These are phyloP conservation scores for Gardenia jasminoides DNA, from an alignment of 257 asterid genomes.

Conservation along the genomic window DNA sequence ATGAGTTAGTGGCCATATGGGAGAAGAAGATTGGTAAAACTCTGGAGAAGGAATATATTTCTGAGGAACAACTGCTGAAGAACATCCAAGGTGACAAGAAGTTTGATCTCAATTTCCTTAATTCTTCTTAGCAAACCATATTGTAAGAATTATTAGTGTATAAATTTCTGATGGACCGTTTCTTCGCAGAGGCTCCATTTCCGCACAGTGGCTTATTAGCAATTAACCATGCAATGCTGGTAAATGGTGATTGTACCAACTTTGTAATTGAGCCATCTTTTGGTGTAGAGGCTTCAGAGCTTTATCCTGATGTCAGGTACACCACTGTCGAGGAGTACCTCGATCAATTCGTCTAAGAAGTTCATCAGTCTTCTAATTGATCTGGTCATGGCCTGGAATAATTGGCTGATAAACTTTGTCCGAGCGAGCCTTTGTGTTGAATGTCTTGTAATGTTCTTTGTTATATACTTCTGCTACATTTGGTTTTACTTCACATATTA, in stretches of 20 bases:
- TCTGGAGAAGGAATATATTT: slow-evolving; percentile 45
- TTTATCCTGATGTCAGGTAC: slow-evolving; percentile 69
- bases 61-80: slow-evolving; percentile 59
- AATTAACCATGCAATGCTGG: slow-evolving; percentile 44
- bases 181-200: slow-evolving; percentile 44
- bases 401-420: not conserved
- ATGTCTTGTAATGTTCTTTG: not conserved
- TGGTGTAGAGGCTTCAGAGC: slow-evolving; percentile 60
- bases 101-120: not conserved
- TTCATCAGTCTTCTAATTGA: too few relatives aligned
- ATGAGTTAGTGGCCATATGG: slow-evolving; percentile 61
- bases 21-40: slow-evolving; percentile 77
- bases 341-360: slow-evolving; percentile 35
- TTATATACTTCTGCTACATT: too few relatives aligned
- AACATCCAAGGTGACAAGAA: slow-evolving; percentile 45
- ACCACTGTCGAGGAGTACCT: slow-evolving; percentile 57
- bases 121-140: not conserved
- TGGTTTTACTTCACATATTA: too few relatives aligned
- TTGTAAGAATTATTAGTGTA: not conserved
- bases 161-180: not conserved
- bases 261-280: slow-evolving; percentile 57
- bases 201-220: slow-evolving; percentile 39
- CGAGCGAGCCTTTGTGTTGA: not conserved
- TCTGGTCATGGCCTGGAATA: not conserved
- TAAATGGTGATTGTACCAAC: slow-evolving; percentile 57